These are phyloP conservation scores for Aspergillus avenaceus DNA, from an alignment of 495 filamentous ascomycete genomes.

Conservation along the genomic window DNA sequence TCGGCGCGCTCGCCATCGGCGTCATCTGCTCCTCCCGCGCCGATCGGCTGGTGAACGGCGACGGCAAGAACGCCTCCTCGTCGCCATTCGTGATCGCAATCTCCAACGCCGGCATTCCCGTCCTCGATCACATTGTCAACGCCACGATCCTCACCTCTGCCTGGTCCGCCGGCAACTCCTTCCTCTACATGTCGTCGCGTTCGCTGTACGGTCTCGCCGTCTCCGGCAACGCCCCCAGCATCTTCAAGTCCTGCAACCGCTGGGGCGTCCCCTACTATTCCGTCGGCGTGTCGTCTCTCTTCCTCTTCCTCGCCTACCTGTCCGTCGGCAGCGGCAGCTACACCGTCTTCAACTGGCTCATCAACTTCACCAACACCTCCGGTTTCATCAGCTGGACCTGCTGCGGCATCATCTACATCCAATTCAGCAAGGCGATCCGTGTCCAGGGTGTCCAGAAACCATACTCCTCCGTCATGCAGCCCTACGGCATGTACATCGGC, in stretches of 20 bases:
- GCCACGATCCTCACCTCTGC: constrained; percentile 68
- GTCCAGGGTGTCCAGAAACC: constrained; percentile 53
- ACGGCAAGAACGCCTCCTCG: constrained; percentile 40
- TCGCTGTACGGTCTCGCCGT: constrained; percentile 55
- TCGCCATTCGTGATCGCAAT: constrained; percentile 61
- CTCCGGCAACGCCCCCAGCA: constrained; percentile 42
- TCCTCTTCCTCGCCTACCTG: constrained; percentile 34
- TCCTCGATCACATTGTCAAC: constrained; percentile 72
- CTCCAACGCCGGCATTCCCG: constrained; percentile 58
- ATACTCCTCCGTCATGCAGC: constrained; percentile 50
- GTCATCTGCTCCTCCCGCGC: constrained; percentile 53
- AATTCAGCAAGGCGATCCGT: constrained; percentile 51
- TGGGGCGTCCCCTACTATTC: constrained; percentile 46
- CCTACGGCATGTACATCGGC: constrained; percentile 47
- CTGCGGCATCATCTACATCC: constrained; percentile 56
- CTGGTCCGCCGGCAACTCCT: constrained; percentile 71
- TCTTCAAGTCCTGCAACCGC: constrained; percentile 47
- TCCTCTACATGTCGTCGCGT: constrained; percentile 78
- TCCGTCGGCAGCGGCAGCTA: constrained; percentile 28
- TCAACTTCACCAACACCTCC: constrained; percentile 56
- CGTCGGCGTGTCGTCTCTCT: constrained; percentile 31
- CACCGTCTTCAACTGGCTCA: constrained; percentile 52
- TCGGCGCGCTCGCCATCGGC: constrained; percentile 54
- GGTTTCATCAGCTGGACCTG: constrained; percentile 61
- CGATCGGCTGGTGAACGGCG: constrained; percentile 46